Conservation (phyloP, 495 filamentous ascomycete species). For the Jackrogersella minutella region DNA sequence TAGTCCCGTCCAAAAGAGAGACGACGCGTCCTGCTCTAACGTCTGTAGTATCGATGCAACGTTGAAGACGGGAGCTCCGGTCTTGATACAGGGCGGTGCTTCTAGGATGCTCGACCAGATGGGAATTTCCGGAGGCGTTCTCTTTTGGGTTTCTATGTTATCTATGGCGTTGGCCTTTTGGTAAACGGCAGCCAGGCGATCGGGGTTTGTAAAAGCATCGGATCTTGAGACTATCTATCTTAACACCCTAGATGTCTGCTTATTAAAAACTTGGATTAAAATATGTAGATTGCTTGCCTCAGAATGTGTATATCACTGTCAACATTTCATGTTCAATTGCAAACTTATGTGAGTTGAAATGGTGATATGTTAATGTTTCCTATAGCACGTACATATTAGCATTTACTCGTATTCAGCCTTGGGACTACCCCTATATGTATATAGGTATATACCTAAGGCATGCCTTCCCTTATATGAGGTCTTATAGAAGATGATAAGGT, state of each 20-base stretch:
- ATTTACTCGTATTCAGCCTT: too few relatives aligned
- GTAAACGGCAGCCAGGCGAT: conserved; percentile 1
- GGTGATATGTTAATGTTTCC: neutral
- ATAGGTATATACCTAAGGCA: too few relatives aligned
- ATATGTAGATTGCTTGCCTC: neutral
- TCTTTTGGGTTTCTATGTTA: conserved; percentile 36
- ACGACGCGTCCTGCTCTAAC: conserved; percentile 45
- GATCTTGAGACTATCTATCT: neutral
- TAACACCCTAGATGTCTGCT: neutral
- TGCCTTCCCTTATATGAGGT: too few relatives aligned
- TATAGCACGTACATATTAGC: neutral
- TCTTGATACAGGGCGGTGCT: conserved; percentile 53
- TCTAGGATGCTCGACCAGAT: conserved; percentile 27
- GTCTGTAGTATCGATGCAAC: conserved; percentile 62
- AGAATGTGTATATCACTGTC: neutral
- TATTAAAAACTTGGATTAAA: neutral
- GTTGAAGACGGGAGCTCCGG: conserved; percentile 51
- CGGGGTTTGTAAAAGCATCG: neutral
- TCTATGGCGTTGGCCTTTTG: conserved; percentile 32
- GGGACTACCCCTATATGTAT: too few relatives aligned
- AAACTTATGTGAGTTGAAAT: neutral
- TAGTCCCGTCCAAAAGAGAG: conserved; percentile 28
- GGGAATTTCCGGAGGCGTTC: conserved; percentile 15
- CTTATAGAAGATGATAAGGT: too few relatives aligned
- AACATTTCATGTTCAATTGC: neutral